Evolutionary conservation across 2,329 filamentous ascomycete genomes (phyloP), one percentile per base, ranked within the genome.

Genomic region (Mollisiaceae sp.): DNA sequence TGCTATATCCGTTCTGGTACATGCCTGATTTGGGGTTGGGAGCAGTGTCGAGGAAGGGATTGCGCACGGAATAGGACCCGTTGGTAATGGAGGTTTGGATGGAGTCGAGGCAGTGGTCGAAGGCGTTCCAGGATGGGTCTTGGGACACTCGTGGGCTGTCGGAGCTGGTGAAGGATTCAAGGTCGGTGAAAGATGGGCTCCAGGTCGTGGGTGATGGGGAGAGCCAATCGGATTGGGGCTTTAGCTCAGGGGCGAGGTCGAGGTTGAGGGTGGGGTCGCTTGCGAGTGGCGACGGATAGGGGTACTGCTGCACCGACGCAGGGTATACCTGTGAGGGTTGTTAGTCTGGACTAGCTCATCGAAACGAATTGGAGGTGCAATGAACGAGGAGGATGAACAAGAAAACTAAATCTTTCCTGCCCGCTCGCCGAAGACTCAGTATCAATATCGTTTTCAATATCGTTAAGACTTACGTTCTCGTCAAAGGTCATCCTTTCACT

Each of bases 121-220:
- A 61, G 18, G 63, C 20, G 43, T 61, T 50, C 58, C 63, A 65
- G 2, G 50, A 52, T n/a, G 14, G 3, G 20, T 61, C 59, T 15
- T 56, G 47, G 15, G 14, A 62, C 2, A 50, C n/a, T 4, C 8
- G 18, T 2, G 20, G 18, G n/a, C 45, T 24, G 1, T n/a, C 45
- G 5, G 45, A 50, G 45, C 45, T 24, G n/a, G 45, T 11, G n/a
- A 50, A n/a, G 1, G 45, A 50, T 5, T 50, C 45, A 1, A 24
- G n/a, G 20, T 58, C 54, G 18, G 24, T 41, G 54, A 35, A 63
- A 2, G 60, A 54, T 11, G 27, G 36, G 11, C n/a, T 24, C 45
- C 45, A 50, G 20, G 45, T 24, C n/a, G 45, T 1, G 5, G 45
- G 45, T 24, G 45, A n/a, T 24, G 45, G 45, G 5, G n/a, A 12